Conservation (phyloP, 1,139 yeast species). For the Hansenula sp. region DNA sequence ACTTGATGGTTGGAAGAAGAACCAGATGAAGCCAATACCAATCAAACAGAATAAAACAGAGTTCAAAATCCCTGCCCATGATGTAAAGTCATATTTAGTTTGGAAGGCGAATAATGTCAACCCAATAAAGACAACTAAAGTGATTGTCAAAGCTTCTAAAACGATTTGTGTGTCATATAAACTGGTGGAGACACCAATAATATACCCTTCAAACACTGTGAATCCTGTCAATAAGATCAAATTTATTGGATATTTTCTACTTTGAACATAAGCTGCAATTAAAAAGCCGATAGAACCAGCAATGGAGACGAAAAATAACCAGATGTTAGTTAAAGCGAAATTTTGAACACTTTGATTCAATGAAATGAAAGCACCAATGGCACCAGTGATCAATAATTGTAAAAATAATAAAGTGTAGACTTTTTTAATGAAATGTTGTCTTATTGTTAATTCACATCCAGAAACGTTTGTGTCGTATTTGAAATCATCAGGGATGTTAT, state of each 20-base stretch:
- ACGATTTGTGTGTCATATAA: slow-evolving; percentile 61
- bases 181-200: slow-evolving; percentile 65
- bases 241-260: slow-evolving; percentile 63
- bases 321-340: slow-evolving; percentile 59
- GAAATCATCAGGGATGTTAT: slow-evolving; percentile 68
- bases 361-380: slow-evolving; percentile 53
- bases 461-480: slow-evolving; percentile 77
- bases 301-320: slow-evolving; percentile 56
- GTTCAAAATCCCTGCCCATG: slow-evolving; percentile 65
- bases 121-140: slow-evolving; percentile 67
- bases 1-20: slow-evolving; percentile 61
- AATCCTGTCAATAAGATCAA: slow-evolving; percentile 57
- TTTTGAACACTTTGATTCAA: slow-evolving; percentile 41
- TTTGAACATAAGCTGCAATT: slow-evolving; percentile 55
- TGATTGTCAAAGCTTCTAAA: slow-evolving; percentile 67
- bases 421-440: slow-evolving; percentile 73
- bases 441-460: slow-evolving; percentile 68
- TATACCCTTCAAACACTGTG: slow-evolving; percentile 72
- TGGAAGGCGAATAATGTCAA: slow-evolving; percentile 77
- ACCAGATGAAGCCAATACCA: slow-evolving; percentile 65
- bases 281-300: slow-evolving; percentile 59
- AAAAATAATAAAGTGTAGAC: slow-evolving; percentile 69
- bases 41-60: slow-evolving; percentile 64
- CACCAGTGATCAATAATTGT: slow-evolving; percentile 60
- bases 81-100: slow-evolving; percentile 73